A percentile compares a stretch with the other conserved stretches of the same genome.
Evolutionary conservation across 345 rosid species (phyloP).

Genomic region (Acer campestre): DNA sequence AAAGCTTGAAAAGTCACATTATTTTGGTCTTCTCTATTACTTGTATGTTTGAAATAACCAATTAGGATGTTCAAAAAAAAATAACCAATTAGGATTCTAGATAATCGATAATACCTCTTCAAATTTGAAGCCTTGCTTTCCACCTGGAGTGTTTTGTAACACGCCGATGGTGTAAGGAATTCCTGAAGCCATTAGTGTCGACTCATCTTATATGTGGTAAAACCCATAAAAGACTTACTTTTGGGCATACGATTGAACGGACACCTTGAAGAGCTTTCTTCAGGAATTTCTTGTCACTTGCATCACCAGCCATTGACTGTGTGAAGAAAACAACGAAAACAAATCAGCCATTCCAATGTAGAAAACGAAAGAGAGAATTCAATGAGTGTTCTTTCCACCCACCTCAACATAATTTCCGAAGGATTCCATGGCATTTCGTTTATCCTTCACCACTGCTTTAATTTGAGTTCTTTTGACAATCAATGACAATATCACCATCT

Average conservation of each 20-base stretch:
- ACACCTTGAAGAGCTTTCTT: conserved; percentile 73
- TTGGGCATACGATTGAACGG: conserved; percentile 75
- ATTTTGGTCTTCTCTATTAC: neutral
- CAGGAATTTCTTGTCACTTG: conserved; percentile 53
- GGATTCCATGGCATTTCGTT: conserved; percentile 69
- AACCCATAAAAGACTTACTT: conserved; percentile 41
- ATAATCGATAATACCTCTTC: conserved; percentile 40
- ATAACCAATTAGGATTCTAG: neutral
- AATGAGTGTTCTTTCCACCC: conserved; percentile 10
- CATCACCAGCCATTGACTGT: conserved; percentile 69
- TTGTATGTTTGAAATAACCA: neutral
- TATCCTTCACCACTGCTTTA: conserved; percentile 81
- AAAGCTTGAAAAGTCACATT: neutral
- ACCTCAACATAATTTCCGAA: conserved; percentile 95
- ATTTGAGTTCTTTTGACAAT: conserved; percentile 69
- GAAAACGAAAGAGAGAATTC: neutral
- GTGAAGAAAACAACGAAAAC: conserved; percentile 12
- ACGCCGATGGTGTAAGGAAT: conserved; percentile 72
- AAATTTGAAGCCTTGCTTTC: conserved; percentile 71
- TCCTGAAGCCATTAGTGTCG: conserved; percentile 42
- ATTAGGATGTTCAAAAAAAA: too few relatives aligned
- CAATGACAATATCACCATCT: conserved; percentile 81
- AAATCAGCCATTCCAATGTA: neutral
- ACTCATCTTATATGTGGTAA: conserved; percentile 47
- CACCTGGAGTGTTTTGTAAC: conserved; percentile 68